phyloP scores from a whole-genome alignment of 768 basidiomycete genomes.

The Dacryopinax spathularia region DNA sequence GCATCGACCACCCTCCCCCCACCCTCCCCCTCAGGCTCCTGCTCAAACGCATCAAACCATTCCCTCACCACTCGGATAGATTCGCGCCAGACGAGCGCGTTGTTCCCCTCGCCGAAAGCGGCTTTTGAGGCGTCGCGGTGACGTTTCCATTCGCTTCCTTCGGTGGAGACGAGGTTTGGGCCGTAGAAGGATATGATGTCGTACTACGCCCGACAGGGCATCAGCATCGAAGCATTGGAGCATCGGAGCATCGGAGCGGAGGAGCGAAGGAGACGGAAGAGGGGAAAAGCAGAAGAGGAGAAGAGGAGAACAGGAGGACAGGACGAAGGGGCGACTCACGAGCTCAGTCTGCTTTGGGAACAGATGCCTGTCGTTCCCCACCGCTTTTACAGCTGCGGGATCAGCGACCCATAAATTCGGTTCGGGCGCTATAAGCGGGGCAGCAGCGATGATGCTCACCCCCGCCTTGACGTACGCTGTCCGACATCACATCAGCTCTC shows the following conservation, averaged over 20 bases:
- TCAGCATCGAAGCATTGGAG: not conserved
- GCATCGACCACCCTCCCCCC: not conserved
- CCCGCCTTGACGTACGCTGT: conserved; percentile 29
- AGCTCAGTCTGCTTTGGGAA: conserved; percentile 31
- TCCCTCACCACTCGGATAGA: conserved; percentile 6
- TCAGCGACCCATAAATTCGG: conserved; percentile 33
- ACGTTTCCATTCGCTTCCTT: conserved; percentile 51
- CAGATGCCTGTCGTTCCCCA: conserved; percentile 22
- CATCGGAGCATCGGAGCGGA: not conserved
- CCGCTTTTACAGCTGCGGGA: conserved; percentile 28
- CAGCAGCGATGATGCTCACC: conserved; percentile 28
- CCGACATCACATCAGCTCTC: not conserved
- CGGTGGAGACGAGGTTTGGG: conserved; percentile 47
- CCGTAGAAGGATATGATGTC: conserved; percentile 37
- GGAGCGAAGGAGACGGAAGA: not conserved
- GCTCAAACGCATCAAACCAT: conserved; percentile 9
- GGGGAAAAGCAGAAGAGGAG: not conserved
- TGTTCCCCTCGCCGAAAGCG: conserved; percentile 11
- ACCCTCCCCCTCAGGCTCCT: not conserved
- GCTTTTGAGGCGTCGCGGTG: conserved; percentile 28
- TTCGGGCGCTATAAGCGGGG: conserved; percentile 21
- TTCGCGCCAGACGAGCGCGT: conserved; percentile 12
- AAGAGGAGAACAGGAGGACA: not conserved
- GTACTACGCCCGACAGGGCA: conserved; percentile 22
- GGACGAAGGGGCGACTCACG: no score